Evolutionary conservation across 208 protist genomes (phyloP).

Genomic region (Trypanosoma cruzi): DNA sequence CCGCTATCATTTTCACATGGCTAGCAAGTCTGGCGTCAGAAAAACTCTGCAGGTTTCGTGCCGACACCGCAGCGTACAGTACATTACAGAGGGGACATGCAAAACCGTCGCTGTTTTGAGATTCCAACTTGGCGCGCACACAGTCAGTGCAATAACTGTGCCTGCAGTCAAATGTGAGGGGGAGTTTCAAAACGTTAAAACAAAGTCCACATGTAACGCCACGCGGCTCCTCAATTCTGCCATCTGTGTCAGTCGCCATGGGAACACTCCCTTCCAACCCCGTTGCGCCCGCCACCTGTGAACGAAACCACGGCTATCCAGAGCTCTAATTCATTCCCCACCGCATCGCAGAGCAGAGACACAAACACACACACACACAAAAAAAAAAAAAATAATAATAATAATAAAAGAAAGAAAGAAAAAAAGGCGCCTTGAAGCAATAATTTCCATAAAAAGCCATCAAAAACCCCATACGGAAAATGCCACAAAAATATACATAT

Average conservation of each 20-base stretch:
- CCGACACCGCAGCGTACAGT: slow-evolving; percentile 30
- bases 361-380: too few species aligned
- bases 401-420: background rate
- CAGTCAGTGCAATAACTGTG: slow-evolving; percentile 67
- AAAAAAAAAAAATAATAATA: too few species aligned
- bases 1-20: slow-evolving; percentile 47
- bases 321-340: background rate
- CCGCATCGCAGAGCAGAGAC: slow-evolving; percentile 1
- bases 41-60: slow-evolving; percentile 38
- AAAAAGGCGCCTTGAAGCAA: too few species aligned
- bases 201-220: slow-evolving; percentile 77
- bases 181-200: slow-evolving; percentile 62
- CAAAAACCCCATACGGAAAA: slow-evolving; percentile 6
- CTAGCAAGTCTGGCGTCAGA: slow-evolving; percentile 40
- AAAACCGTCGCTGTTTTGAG: slow-evolving; percentile 43
- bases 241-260: slow-evolving; percentile 4
- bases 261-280: background rate
- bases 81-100: slow-evolving; percentile 61
- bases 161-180: slow-evolving; percentile 57
- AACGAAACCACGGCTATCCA: too few species aligned
- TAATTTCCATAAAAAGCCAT: too few species aligned
- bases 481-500: background rate
- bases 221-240: slow-evolving; percentile 2
- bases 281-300: background rate
- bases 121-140: slow-evolving; percentile 40